A percentile compares a stretch with the other conserved stretches of the same genome.
phyloP scores from a whole-genome alignment of 2,329 filamentous ascomycete species.

The Metarhizium rileyi region DNA sequence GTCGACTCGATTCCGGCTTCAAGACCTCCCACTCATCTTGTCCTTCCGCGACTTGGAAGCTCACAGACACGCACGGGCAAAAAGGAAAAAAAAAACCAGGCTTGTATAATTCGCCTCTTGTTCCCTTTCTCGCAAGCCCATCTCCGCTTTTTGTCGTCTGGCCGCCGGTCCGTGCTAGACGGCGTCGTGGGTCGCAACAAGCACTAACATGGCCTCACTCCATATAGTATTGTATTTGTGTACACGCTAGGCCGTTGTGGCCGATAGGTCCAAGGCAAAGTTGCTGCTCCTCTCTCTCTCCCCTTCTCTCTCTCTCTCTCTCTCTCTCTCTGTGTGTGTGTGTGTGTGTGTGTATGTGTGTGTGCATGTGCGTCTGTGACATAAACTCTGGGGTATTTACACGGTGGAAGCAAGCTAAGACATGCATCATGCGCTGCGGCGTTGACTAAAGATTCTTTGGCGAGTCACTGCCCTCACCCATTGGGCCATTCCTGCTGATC shows the following conservation, averaged over 20 bases:
- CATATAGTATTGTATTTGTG: too few relatives aligned
- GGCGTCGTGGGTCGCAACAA: neutral
- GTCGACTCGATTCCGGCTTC: too few relatives aligned
- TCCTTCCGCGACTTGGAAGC: neutral
- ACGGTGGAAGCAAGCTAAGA: neutral
- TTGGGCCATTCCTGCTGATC: too few relatives aligned
- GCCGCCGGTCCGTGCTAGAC: neutral
- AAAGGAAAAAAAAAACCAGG: neutral
- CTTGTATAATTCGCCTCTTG: neutral
- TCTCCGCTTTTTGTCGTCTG: neutral
- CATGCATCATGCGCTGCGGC: neutral
- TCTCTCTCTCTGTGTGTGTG: too few relatives aligned
- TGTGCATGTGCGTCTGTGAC: neutral
- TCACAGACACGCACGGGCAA: conserved; percentile 1
- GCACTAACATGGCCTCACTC: too few relatives aligned
- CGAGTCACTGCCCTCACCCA: neutral
- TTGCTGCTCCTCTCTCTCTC: too few relatives aligned
- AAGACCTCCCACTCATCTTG: too few relatives aligned
- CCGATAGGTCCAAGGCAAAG: too few relatives aligned
- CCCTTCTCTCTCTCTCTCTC: too few relatives aligned
- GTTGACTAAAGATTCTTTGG: neutral
- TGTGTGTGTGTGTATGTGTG: too few relatives aligned
- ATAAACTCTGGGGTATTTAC: neutral
- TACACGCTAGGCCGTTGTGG: too few relatives aligned
- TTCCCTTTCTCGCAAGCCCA: neutral